phyloP scores from a whole-genome alignment of 2,329 filamentous ascomycete genomes.

The Clonostachys rhizophaga region DNA sequence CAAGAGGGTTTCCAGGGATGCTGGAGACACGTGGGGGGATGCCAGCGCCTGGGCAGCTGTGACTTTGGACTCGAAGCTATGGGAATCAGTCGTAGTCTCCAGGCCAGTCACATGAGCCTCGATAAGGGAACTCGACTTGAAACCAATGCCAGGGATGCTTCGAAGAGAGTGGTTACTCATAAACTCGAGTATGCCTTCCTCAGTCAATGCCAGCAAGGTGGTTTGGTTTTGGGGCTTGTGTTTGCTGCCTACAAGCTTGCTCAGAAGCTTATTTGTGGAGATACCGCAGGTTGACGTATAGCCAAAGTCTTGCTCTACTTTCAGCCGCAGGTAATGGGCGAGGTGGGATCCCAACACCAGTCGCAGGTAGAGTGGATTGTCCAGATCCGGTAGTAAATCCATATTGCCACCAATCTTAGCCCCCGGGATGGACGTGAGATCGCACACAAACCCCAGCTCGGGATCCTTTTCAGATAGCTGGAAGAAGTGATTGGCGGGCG shows the following conservation, averaged over 20 bases:
- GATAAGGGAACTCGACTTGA: constrained; percentile 47
- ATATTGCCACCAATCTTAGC: constrained; percentile 33
- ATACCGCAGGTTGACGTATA: constrained; percentile 88
- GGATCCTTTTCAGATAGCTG: constrained; percentile 69
- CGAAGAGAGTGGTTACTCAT: constrained; percentile 73
- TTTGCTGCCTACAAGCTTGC: constrained; percentile 77
- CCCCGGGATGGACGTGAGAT: constrained; percentile 66
- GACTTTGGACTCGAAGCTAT: constrained; percentile 38
- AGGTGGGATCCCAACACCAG: constrained; percentile 78
- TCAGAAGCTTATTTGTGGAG: constrained; percentile 79
- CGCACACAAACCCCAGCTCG: constrained; percentile 73
- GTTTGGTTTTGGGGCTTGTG: constrained; percentile 90
- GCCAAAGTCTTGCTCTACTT: constrained; percentile 70
- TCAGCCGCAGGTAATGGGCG: constrained; percentile 66
- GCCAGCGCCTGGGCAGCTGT: constrained; percentile 62
- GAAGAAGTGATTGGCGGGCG: constrained; percentile 71
- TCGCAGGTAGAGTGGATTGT: constrained; percentile 45
- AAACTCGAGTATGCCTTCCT: constrained; percentile 56
- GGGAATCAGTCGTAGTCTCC: constrained; percentile 21
- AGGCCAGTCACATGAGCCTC: constrained; percentile 48
- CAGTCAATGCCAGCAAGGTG: constrained; percentile 66
- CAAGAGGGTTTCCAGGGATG: constrained; percentile 63
- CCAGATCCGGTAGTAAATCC: constrained; percentile 10
- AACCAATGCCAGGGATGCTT: constrained; percentile 81
- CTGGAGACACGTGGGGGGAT: constrained; percentile 57